Evolutionary conservation across 805 yeast genomes (phyloP).

Genomic region (Henningerozyma blattae): DNA sequence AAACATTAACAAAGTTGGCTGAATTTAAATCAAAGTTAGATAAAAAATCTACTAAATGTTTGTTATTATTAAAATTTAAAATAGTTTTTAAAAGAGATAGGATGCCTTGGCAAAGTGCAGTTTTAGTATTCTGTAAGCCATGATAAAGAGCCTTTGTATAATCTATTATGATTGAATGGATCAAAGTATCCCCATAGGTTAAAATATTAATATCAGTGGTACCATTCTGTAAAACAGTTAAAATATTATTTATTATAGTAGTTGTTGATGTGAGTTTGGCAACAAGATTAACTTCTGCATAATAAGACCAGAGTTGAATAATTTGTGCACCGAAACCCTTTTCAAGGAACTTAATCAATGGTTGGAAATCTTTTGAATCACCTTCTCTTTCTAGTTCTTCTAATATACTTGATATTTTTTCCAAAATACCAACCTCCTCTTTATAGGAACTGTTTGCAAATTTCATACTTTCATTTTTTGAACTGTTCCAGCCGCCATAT

Average conservation of each 20-base stretch:
- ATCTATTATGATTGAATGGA: conserved; percentile 40
- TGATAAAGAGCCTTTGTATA: conserved; percentile 58
- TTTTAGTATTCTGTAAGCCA: conserved; percentile 45
- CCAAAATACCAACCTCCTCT: conserved; percentile 20
- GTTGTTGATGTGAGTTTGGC: conserved; percentile 35
- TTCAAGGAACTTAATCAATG: conserved; percentile 22
- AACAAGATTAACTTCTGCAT: conserved; percentile 39
- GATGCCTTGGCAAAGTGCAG: conserved; percentile 48
- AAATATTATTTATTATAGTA: conserved; percentile 28
- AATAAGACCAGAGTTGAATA: conserved; percentile 37
- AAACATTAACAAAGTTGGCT: conserved; percentile 47
- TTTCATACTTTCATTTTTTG: too few species aligned
- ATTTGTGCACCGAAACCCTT: conserved; percentile 27
- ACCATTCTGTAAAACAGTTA: conserved; percentile 21
- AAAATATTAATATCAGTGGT: conserved; percentile 7
- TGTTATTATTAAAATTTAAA: conserved; percentile 36
- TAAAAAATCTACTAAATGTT: conserved; percentile 43
- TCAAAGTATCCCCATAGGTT: conserved; percentile 13
- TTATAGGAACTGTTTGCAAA: too few species aligned
- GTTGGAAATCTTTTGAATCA: conserved; percentile 13
- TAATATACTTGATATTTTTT: conserved; percentile 15
- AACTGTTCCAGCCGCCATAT: too few species aligned
- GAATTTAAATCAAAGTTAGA: conserved; percentile 58
- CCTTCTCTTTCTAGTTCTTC: conserved; percentile 9
- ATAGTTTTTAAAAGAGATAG: conserved; percentile 45